Evolutionary conservation across 768 basidiomycete species (phyloP), one percentile per base, ranked within the genome.

Genomic region (Trametes cubensis): DNA sequence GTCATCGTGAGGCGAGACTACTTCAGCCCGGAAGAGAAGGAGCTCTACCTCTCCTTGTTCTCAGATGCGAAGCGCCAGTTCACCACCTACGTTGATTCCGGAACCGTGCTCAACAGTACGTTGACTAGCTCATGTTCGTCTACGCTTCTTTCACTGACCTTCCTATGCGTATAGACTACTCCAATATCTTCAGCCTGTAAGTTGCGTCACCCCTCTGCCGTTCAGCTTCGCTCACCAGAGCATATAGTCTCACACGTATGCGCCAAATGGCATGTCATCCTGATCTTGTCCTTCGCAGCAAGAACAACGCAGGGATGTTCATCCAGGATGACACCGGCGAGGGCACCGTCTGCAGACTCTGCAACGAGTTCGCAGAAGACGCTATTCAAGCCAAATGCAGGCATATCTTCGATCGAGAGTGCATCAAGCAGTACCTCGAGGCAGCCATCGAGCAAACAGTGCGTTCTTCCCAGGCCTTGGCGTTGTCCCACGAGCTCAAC

Each of bases 11-110:
- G 94, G 46, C 79, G 87, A 53, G 96, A 98, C 73, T 91, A 89
- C 74, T 98, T 98, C 80, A 95, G 92, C 65, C 90, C 93, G 0
- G 95, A 97, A 74, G 97, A 99, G 77, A 98, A 95, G 72, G 97
- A 99, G 69, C 78, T 98, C 4, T 97, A 96, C 72, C 81, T 88
- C 38, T 94, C 92, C 1, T 77, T 99, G 26, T 98, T 95, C 79
- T 88, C 92, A 4, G 92, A 95, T 65, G 95, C 95, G 11, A 95
- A 92, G 76, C 81, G 97, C 44, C 88, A 93, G 70, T 99, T 98
- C 75, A 86, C 70, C 55, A 98, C 95, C 2, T 99, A 92, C 72
- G 84, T 97, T 14, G 86, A 91, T 71, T 84, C 89, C 34, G 96
- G 96, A 51, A 98, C 95, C 1, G 79, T 98, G 25, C 75, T 98